phyloP scores from a whole-genome alignment of 331 rosid genomes.

The Malus hybrid region DNA sequence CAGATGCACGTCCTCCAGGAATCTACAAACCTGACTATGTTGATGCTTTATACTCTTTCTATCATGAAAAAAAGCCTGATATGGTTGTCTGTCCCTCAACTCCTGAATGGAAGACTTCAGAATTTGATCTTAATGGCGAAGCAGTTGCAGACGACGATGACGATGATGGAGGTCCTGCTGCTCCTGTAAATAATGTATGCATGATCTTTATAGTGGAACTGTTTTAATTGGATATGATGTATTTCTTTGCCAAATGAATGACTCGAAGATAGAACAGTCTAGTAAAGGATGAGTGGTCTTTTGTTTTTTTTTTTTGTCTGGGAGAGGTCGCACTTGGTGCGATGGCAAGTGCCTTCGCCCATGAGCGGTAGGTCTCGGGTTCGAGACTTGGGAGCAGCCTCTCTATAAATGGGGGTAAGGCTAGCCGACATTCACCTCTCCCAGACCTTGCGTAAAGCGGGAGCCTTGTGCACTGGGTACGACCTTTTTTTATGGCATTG shows the following conservation, averaged over 20 bases:
- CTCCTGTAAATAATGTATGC: conserved; percentile 36
- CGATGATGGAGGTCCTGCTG: conserved; percentile 65
- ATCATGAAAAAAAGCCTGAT: conserved; percentile 85
- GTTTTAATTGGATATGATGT: neutral
- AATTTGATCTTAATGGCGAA: conserved; percentile 92
- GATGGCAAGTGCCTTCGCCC: too few relatives aligned
- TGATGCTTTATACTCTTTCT: conserved; percentile 69
- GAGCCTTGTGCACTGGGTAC: too few relatives aligned
- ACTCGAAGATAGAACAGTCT: neutral
- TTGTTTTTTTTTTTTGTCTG: conserved; percentile 5
- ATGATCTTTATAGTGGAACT: conserved; percentile 8
- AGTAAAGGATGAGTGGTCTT: neutral
- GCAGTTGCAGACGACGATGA: conserved; percentile 86
- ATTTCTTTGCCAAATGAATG: conserved; percentile 6
- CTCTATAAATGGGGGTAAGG: too few relatives aligned
- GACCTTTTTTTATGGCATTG: neutral
- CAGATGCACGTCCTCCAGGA: conserved; percentile 95
- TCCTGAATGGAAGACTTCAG: conserved; percentile 91
- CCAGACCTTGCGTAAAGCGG: too few relatives aligned
- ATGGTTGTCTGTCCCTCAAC: conserved; percentile 64
- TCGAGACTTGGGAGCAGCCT: too few relatives aligned
- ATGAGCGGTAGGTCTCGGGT: too few relatives aligned
- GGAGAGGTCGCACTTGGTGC: too few relatives aligned
- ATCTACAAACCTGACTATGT: conserved; percentile 88
- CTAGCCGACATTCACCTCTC: too few relatives aligned